phyloP scores from a whole-genome alignment of 2,329 filamentous ascomycete species.

The Aplosporella prunicola region DNA sequence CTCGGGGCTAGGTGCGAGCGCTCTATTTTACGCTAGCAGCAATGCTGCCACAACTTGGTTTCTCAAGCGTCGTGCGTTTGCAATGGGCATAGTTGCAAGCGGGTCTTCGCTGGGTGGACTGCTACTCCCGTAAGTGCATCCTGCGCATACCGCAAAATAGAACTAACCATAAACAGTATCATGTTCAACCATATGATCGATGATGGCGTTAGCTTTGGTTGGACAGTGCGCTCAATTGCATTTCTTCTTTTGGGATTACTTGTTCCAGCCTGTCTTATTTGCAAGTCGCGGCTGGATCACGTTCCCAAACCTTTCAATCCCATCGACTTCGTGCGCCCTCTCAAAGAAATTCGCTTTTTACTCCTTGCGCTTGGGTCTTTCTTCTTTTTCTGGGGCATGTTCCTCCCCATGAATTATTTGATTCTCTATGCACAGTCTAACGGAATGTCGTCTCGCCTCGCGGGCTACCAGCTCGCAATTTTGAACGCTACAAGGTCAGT shows the following conservation, averaged over 20 bases:
- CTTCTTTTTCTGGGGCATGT: slow-evolving; percentile 50
- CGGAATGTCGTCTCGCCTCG: slow-evolving; percentile 41
- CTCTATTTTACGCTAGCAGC: slow-evolving; percentile 33
- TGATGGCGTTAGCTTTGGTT: slow-evolving; percentile 48
- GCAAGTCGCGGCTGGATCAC: slow-evolving; percentile 39
- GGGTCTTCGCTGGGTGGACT: slow-evolving; percentile 38
- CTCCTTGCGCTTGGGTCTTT: slow-evolving; percentile 23
- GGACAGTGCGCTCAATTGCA: slow-evolving; percentile 52
- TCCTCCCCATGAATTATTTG: slow-evolving; percentile 45
- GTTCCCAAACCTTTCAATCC: slow-evolving; percentile 17
- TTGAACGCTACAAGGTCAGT: slow-evolving; percentile 33
- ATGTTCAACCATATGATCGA: slow-evolving; percentile 47
- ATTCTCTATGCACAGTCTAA: slow-evolving; percentile 35
- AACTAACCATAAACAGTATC: slow-evolving; percentile 25
- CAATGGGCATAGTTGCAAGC: slow-evolving; percentile 34
- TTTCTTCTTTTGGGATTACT: slow-evolving; percentile 45
- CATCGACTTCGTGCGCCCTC: slow-evolving; percentile 19
- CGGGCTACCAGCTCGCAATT: slow-evolving; percentile 45
- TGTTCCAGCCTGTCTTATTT: slow-evolving; percentile 33
- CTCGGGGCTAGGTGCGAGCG: slow-evolving; percentile 34
- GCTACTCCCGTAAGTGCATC: slow-evolving; percentile 37
- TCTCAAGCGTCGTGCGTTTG: slow-evolving; percentile 30
- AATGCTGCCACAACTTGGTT: slow-evolving; percentile 37
- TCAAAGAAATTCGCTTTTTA: slow-evolving; percentile 14
- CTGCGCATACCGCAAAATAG: background rate